Conservation (phyloP, 768 basidiomycete species). For the Lactarius akahatsu region DNA sequence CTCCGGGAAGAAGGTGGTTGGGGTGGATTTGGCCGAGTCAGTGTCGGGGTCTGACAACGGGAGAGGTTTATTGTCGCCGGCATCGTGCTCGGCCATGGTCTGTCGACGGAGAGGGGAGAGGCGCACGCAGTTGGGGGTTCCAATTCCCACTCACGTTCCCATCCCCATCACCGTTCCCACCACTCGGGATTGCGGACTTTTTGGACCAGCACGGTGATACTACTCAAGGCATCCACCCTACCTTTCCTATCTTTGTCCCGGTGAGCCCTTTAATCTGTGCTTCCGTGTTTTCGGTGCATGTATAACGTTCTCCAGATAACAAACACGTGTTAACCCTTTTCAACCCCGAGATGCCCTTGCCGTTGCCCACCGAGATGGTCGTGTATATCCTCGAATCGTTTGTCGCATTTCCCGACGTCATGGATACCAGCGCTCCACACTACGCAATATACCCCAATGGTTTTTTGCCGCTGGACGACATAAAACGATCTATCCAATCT, state of each 20-base stretch:
- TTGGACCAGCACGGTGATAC: neutral
- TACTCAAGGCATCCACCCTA: neutral
- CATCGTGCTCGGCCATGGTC: conserved; percentile 3
- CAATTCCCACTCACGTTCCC: neutral
- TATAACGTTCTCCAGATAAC: neutral
- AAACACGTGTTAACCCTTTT: conserved; percentile 15
- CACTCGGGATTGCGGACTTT: neutral
- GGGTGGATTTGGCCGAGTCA: neutral
- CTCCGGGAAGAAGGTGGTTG: neutral
- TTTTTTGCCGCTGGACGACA: conserved; percentile 8
- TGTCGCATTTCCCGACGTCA: conserved; percentile 14
- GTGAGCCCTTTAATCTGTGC: neutral
- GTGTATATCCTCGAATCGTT: conserved; percentile 12
- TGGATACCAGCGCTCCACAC: neutral
- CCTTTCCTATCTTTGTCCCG: neutral
- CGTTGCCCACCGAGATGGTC: conserved; percentile 14
- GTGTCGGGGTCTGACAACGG: neutral
- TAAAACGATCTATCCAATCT: conserved; percentile 5
- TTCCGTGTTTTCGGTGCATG: neutral
- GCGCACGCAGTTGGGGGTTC: neutral
- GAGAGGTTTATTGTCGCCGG: neutral
- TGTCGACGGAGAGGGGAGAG: conserved; percentile 8
- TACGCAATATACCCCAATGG: neutral
- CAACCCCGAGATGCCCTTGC: conserved; percentile 7
- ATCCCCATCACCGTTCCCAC: neutral